A percentile compares a stretch with the other conserved stretches of the same genome.
These are phyloP conservation scores for Phylloporus scabripes DNA, from an alignment of 768 basidiomycete species.

Conservation along the genomic window DNA sequence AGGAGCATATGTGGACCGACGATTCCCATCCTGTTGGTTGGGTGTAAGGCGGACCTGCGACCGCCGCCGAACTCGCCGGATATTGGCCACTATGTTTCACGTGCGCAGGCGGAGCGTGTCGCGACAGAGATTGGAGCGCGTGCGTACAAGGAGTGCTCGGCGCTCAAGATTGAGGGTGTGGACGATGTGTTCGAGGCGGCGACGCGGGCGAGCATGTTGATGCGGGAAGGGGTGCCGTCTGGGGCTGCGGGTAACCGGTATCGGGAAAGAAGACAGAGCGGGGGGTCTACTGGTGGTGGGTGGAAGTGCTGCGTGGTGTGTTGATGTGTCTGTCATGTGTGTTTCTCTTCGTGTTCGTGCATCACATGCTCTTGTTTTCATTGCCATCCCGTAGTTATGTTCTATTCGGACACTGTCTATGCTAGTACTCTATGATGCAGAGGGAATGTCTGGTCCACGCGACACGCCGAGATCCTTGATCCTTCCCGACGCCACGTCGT, in stretches of 20 bases:
- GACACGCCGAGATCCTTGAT: conserved; percentile 56
- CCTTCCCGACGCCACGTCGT: conserved; percentile 54
- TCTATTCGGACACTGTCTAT: conserved; percentile 17
- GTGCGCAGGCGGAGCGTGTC: conserved; percentile 74
- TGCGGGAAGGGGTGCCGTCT: conserved; percentile 73
- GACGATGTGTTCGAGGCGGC: conserved; percentile 98
- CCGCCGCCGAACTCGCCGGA: conserved; percentile 47
- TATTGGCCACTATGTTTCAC: conserved; percentile 58
- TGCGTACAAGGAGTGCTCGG: conserved; percentile 92
- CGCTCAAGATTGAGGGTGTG: conserved; percentile 84
- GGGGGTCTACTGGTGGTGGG: conserved; percentile 37
- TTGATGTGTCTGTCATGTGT: conserved; percentile 24
- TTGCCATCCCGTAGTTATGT: conserved; percentile 3
- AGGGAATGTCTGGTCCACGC: conserved; percentile 4
- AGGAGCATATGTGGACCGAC: conserved; percentile 89
- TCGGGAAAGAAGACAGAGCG: conserved; percentile 49
- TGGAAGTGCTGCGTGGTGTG: conserved; percentile 66
- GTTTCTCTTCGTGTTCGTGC: neutral
- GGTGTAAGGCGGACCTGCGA: conserved; percentile 92
- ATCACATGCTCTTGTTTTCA: neutral
- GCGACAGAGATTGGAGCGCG: conserved; percentile 84
- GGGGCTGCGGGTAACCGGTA: conserved; percentile 46
- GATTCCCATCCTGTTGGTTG: conserved; percentile 93
- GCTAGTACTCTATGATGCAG: neutral
- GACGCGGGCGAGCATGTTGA: conserved; percentile 93